Percentiles rank a stretch among this genome's conserved stretches.
phyloP scores from a whole-genome alignment of 1,139 yeast species.

The Kodamaea ohmeri region DNA sequence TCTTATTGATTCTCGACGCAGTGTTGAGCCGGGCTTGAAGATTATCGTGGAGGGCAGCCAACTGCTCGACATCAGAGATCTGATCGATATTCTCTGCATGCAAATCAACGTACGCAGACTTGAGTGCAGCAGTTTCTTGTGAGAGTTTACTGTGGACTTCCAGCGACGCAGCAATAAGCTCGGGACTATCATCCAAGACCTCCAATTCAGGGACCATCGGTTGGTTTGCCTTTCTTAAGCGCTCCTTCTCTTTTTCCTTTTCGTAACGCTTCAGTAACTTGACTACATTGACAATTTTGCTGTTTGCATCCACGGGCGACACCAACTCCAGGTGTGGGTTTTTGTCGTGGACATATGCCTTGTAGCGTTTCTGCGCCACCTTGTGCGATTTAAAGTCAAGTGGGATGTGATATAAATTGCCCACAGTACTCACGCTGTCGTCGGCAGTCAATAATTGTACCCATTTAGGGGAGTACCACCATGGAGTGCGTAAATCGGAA shows the following conservation, averaged over 20 bases:
- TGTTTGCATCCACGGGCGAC: slow-evolving; percentile 10
- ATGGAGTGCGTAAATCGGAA: slow-evolving; percentile 37
- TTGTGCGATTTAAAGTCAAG: slow-evolving; percentile 35
- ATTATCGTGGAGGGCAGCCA: slow-evolving; percentile 21
- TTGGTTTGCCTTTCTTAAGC: slow-evolving; percentile 11
- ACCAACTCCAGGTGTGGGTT: slow-evolving; percentile 10
- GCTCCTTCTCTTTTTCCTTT: slow-evolving; percentile 12
- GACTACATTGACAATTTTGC: slow-evolving; percentile 13
- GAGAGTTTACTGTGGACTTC: slow-evolving; percentile 8
- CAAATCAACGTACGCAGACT: slow-evolving; percentile 5
- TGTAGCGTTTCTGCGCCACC: slow-evolving; percentile 34
- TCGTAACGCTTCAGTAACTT: slow-evolving; percentile 16
- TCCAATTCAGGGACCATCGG: slow-evolving; percentile 8
- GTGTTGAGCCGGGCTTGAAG: slow-evolving; percentile 33
- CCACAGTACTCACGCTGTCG: slow-evolving; percentile 7
- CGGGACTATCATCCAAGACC: slow-evolving; percentile 10
- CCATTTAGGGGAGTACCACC: slow-evolving; percentile 43
- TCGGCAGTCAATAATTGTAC: slow-evolving; percentile 20
- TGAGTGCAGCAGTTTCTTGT: slow-evolving; percentile 5
- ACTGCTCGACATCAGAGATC: slow-evolving; percentile 18
- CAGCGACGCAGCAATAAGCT: slow-evolving; percentile 7
- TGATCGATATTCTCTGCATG: slow-evolving; percentile 16
- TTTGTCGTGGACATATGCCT: slow-evolving; percentile 19
- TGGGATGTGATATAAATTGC: slow-evolving; percentile 26
- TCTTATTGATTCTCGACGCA: slow-evolving; percentile 46